Evolutionary conservation across 2,329 filamentous ascomycete species (phyloP), one percentile per base, ranked within the genome.

Genomic region (Simplicillium sp.): DNA sequence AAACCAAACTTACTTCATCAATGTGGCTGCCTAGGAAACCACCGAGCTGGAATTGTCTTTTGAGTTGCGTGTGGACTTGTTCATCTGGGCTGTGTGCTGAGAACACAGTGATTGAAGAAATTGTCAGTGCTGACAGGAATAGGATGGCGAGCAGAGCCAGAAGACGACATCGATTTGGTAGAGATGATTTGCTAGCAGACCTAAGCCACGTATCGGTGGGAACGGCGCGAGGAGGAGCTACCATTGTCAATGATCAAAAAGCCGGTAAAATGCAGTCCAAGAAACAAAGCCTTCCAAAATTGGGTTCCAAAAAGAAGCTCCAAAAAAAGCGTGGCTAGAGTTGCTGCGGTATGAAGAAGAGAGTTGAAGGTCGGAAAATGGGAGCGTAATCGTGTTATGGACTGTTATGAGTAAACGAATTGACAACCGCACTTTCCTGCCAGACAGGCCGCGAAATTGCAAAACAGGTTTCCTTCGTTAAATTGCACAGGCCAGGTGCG

Each of bases 31-130:
- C 46, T 2, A 53, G 17, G 17, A 49, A 37, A 11, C 48, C 50
- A 7, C 46, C 50, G 6, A 54, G 47, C 41, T 54, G 53, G 20
- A 55, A 55, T 34, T 55, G 53, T 4, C 52, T 46, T 36, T 38
- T 48, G 28, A 25, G 38, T 29, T 43, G 36, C 13, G 12, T 28
- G 9, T 2, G 39, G 35, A 17, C 38, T 37, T 18, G 46, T 36
- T 13, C 36, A 3, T 3, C 18, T 14, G 11, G 35, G 28, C 13
- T 39, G 32, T 36, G 15, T 3, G 9, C 34, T 6, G 16, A 3
- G 14, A 36, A 17, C 6, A 36, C 11, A 14, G 5, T 36, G 11
- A 18, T 18, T 11, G 34, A 15, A 5, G 11, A 17, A 17, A 25
- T 6, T 25, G 20, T 25, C 5, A 25, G 6, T 25, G 20, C 20